These are phyloP conservation scores for Talaromyces atroroseus DNA, from an alignment of 2,329 filamentous ascomycete species.

Conservation along the genomic window DNA sequence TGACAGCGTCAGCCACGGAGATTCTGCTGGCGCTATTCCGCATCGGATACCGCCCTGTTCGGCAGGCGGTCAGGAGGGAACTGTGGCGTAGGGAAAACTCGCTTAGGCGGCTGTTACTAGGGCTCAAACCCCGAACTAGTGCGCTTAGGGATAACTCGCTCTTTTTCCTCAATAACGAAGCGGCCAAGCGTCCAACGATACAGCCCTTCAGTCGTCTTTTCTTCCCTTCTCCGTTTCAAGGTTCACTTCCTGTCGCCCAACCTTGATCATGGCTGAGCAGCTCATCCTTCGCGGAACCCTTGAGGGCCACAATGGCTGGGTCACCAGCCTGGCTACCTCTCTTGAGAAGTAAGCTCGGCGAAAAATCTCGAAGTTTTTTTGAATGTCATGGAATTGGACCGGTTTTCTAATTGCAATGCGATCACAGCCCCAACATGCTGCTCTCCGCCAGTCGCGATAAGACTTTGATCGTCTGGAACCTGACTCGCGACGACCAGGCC, in stretches of 20 bases:
- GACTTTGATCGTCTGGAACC: slow-evolving; percentile 99
- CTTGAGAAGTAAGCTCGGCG: slow-evolving; percentile 78
- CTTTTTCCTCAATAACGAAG: slow-evolving; percentile 30
- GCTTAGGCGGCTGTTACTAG: slow-evolving; percentile 16
- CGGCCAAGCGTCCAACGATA: slow-evolving; percentile 31
- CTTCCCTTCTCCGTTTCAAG: slow-evolving; percentile 30
- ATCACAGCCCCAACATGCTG: slow-evolving; percentile 91
- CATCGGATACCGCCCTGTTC: not conserved
- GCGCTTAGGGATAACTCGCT: slow-evolving; percentile 35
- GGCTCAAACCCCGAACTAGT: slow-evolving; percentile 25
- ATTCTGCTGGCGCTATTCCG: slow-evolving; percentile 3
- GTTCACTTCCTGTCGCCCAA: slow-evolving; percentile 35
- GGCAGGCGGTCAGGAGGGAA: slow-evolving; percentile 5
- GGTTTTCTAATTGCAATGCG: slow-evolving; percentile 32
- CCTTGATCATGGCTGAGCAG: slow-evolving; percentile 74
- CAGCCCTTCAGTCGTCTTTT: slow-evolving; percentile 30
- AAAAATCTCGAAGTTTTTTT: slow-evolving; percentile 18
- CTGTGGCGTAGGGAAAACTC: slow-evolving; percentile 11
- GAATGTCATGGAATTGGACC: slow-evolving; percentile 14
- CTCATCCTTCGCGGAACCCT: slow-evolving; percentile 94
- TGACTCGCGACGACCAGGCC: slow-evolving; percentile 94
- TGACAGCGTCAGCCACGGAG: too few relatives aligned
- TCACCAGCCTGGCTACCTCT: slow-evolving; percentile 96
- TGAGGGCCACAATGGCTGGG: slow-evolving; percentile 99
- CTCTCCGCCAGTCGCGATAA: slow-evolving; percentile 96